Base-by-base conservation (phyloP, 2,329 filamentous ascomycete genomes). In the Neofusicoccum kwambonambiense region DNA sequence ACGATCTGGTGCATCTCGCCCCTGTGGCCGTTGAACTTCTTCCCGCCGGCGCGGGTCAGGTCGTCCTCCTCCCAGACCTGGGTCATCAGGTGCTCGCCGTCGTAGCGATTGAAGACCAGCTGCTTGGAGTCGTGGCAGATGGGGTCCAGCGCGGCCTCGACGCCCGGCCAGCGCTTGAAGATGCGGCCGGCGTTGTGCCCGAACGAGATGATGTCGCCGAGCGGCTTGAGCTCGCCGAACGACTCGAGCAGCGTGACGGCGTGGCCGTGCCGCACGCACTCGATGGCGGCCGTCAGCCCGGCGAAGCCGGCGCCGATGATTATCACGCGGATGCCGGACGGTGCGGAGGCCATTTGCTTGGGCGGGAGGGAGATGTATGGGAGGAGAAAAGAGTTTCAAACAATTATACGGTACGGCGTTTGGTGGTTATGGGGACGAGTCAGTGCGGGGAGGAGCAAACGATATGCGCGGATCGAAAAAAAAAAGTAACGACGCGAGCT, bases 141-240 rank as follows among this genome's bases (percentile, higher is more conserved):
- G 6, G 78, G 75, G 13, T 81, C 78, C 74, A 87, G 77, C 34
- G 78, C 78, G 51, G 78, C 75, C 15, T 80, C 78, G 22, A 87
- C 79, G 22, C 78, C 77, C 12, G 78, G 74, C 75, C 76, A 76
- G 41, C 86, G 82, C 64, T 82, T 73, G 68, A 88, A 87, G 68
- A 88, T 85, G 35, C 85, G 81, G 1, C 85, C 84, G 17, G 81
- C 84, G 70, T 89, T 89, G 47, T 83, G 78, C 7, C 86, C 86
- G 68, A 87, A 87, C 8, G 82, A 85, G 69, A 88, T 88, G 68
- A 88, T 87, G 74, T 88, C 84, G 47, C 86, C 87, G 0, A 88
- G 81, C 1, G 78, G 74, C 65, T 86, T 88, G 42, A 87, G 80
- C 66, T 84, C 82, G 11, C 74, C 72, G 65, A 87, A 86, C 1